Base-by-base conservation (phyloP, 352 stramenopile genomes). In the Stramenopiles sp. region DNA sequence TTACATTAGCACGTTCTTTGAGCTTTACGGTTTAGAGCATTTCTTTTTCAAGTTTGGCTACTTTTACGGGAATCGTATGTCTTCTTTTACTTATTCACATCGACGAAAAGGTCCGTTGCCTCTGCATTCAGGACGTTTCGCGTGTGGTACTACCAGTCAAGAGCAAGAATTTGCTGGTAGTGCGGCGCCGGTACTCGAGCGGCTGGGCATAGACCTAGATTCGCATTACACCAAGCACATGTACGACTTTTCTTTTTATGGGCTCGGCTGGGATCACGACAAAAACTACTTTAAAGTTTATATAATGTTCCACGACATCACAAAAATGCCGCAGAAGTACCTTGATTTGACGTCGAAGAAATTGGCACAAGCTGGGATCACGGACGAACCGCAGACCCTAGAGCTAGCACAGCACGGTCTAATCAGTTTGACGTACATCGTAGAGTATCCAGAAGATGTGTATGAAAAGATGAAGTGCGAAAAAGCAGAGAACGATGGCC, bases 261-360 rank as follows among this genome's bases (percentile, higher is more conserved):
- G 55, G 55, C 55, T 71, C 55, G 55, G 55, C 22, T 71, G 55
- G 55, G 55, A 71, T 71, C 22, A 25, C 55, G 55, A 71, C 22
- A 71, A 71, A 71, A 27, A 71, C 55, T 27, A 71, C 55, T 71
- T 71, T 71, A 71, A 71, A 71, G 55, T 71, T 22, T 71, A 71
- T 71, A 22, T 71, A 27, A 71, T 71, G 55, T 71, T 25, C 27
- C 55, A 71, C 27, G 55, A 71, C 55, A 25, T 71, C 27, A 22
- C 22, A 22, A 27, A 22, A 27, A 71, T 71, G 22, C 55, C 55
- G 22, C 22, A 71, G 55, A 22, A 27, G 22, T 71, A 25, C 22
- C 22, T 22, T 22, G 55, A 71, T 27, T 71, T 71, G 55, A 71
- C 55, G 55, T n/a, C n/a, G n/a, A n/a, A n/a, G n/a, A n/a, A n/a